Base-by-base conservation (phyloP, 352 stramenopile genomes). In the Pythium oligandrum region DNA sequence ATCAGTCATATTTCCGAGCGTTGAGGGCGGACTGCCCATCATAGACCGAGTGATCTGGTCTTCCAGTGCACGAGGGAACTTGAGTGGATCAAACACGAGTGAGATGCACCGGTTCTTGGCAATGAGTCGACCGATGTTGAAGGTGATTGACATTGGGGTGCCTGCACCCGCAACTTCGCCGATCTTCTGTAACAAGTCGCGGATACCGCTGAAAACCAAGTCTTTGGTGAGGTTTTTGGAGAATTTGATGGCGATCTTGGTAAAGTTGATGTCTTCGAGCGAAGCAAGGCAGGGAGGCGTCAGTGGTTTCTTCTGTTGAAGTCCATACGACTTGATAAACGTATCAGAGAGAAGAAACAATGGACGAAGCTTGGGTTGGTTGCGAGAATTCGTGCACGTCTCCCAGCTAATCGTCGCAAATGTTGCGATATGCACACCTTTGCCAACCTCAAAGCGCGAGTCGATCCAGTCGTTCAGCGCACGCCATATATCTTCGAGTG, bases 191-290 rank as follows among this genome's bases (percentile, higher is more conserved):
- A 91, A 56, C 60, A 91, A 53, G 52, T 91, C 80, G 9, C 80
- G 71, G 34, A 88, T 63, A 35, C 73, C 80, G 32, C 71, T 75
- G 52, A 88, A 86, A 8, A 88, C 78, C 12, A 83, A 56, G 59
- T 89, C 80, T 38, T 91, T 91, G 11, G 75, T 91, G 51, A 91
- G 67, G 33, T 69, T 82, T 43, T 66, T 69, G 12, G 78, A 89
- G 55, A 82, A 91, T 50, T 88, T 90, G 70, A 88, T 90, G 57
- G 80, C 80, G 51, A 90, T 83, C 55, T 90, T 90, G 33, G 75
- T 88, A 53, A 88, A 88, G 51, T 88, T 88, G 61, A 88, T 82
- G 53, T 90, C 77, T 48, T 90, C 80, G 17, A 85, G 70, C n/a
- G 79, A 68, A 30, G 71, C 70, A 7, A 88, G 53, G 8, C 71